Conservation (phyloP, 805 yeast species). For the Hanseniaspora clermontiae region DNA sequence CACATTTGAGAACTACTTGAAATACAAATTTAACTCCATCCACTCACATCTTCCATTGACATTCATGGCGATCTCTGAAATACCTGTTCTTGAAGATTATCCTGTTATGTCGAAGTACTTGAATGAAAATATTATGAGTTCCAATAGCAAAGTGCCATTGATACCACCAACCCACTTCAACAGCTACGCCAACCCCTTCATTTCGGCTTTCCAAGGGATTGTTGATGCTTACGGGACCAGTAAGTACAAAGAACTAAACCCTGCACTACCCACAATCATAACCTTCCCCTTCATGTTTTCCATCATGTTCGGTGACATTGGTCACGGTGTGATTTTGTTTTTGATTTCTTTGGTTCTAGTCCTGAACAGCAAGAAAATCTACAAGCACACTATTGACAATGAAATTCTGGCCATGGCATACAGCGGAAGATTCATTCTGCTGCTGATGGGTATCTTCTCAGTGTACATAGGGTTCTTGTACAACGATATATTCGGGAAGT, state of each 20-base stretch:
- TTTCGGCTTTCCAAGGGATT: slow-evolving; percentile 82
- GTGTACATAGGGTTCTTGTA: slow-evolving; percentile 90
- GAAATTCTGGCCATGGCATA: slow-evolving; percentile 96
- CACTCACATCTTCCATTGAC: slow-evolving; percentile 21
- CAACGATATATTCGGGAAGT: slow-evolving; percentile 84
- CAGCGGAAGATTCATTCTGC: slow-evolving; percentile 77
- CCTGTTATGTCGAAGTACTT: slow-evolving; percentile 16
- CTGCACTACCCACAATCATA: slow-evolving; percentile 85
- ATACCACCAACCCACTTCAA: slow-evolving; percentile 89
- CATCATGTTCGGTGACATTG: slow-evolving; percentile 96
- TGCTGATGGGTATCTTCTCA: slow-evolving; percentile 88
- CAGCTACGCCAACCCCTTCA: slow-evolving; percentile 70
- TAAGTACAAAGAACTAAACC: slow-evolving; percentile 86
- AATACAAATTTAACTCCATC: slow-evolving; percentile 25
- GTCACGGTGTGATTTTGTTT: slow-evolving; percentile 81
- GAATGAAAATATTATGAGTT: slow-evolving; percentile 26
- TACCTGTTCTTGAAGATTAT: slow-evolving; percentile 24
- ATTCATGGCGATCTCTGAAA: slow-evolving; percentile 4
- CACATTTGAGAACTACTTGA: slow-evolving; percentile 51
- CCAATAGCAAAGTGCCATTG: slow-evolving; percentile 29
- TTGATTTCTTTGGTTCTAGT: slow-evolving; percentile 63
- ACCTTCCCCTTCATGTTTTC: slow-evolving; percentile 99
- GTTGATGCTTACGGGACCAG: slow-evolving; percentile 94
- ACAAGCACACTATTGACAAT: slow-evolving; percentile 52
- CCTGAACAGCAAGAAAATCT: slow-evolving; percentile 58